Percentiles rank a stretch among this genome's conserved stretches.
phyloP scores from a whole-genome alignment of 176 grass and related monocot genomes.

The Rhynchospora tenuis region DNA sequence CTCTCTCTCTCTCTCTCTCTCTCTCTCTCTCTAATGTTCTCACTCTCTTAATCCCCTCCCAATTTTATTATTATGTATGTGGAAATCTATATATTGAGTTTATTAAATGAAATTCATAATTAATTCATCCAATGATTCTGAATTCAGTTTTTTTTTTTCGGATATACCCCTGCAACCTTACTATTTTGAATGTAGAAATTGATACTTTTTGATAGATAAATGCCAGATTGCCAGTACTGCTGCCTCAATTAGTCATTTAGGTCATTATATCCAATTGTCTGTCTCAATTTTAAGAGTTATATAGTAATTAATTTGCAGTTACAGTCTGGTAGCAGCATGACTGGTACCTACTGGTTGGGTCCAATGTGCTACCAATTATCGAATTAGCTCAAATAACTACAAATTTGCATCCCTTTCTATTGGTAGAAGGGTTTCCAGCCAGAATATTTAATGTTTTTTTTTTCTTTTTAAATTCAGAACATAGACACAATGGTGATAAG shows the following conservation, averaged over 20 bases:
- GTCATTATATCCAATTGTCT: neutral
- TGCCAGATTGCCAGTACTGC: neutral
- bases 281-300: neutral
- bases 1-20: neutral
- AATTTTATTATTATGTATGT: neutral
- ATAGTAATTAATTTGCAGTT: neutral
- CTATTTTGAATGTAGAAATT: neutral
- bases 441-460: neutral
- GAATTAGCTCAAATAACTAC: neutral
- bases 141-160: neutral
- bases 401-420: neutral
- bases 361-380: neutral
- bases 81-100: neutral
- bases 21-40: neutral
- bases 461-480: neutral
- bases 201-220: neutral
- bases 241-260: neutral
- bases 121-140: neutral
- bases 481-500: conserved; percentile 12
- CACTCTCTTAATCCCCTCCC: neutral
- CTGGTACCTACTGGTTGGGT: neutral
- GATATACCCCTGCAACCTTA: neutral
- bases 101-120: neutral
- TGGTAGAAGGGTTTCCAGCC: neutral
- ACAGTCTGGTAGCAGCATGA: neutral